phyloP scores from a whole-genome alignment of 345 rosid species.

The Salix caprea region DNA sequence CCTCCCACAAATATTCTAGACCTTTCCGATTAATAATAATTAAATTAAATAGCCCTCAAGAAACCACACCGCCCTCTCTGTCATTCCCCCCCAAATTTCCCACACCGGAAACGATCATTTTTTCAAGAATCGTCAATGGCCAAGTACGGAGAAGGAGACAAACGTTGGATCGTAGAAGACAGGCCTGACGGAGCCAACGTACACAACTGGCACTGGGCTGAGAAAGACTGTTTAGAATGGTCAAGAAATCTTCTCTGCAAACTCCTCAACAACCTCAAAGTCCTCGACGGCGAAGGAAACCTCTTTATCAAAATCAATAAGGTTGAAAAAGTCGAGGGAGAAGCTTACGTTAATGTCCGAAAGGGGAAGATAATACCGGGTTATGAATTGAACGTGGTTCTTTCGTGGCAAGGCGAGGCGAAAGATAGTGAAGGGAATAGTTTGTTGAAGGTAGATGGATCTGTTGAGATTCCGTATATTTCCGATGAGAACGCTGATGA shows the following conservation, averaged over 20 bases:
- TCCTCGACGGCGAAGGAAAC: constrained; percentile 66
- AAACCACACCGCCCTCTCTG: background rate
- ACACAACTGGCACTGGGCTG: constrained; percentile 99
- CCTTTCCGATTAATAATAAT: too few relatives aligned
- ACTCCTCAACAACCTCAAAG: constrained; percentile 42
- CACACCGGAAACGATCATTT: background rate
- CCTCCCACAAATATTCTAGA: background rate
- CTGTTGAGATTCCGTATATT: constrained; percentile 83
- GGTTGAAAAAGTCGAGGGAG: constrained; percentile 82
- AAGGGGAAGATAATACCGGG: constrained; percentile 98
- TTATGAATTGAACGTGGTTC: constrained; percentile 58
- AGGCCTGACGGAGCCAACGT: constrained; percentile 95
- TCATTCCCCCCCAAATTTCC: background rate
- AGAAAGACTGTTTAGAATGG: constrained; percentile 88
- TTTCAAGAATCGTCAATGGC: constrained; percentile 48
- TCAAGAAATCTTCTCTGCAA: constrained; percentile 56
- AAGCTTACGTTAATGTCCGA: constrained; percentile 86
- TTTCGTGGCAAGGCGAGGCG: constrained; percentile 91
- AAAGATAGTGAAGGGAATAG: constrained; percentile 63
- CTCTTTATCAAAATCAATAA: constrained; percentile 52
- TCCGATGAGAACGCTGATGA: constrained; percentile 95
- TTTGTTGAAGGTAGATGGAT: constrained; percentile 60
- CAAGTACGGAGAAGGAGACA: constrained; percentile 93
- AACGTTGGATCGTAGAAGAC: constrained; percentile 97
- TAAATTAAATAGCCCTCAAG: too few relatives aligned